Percentiles rank a stretch among this genome's conserved stretches.
Conservation (phyloP, 2,329 filamentous ascomycete genomes). For the Curvularia spicifera region DNA sequence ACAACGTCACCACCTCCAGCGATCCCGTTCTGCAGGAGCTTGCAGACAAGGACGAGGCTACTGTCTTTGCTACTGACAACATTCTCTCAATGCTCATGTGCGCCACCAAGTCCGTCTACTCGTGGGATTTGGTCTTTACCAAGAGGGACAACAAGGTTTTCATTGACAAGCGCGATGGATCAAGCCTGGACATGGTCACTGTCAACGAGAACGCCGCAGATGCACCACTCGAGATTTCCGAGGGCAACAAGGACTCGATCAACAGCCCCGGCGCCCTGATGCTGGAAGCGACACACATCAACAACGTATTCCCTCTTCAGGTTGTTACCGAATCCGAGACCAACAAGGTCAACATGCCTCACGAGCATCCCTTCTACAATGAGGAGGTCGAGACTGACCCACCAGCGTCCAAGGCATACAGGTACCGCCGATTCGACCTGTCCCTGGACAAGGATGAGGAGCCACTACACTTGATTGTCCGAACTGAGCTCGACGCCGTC, state of each 20-base stretch:
- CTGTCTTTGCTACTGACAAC: slow-evolving; percentile 95
- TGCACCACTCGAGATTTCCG: slow-evolving; percentile 86
- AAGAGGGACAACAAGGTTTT: slow-evolving; percentile 96
- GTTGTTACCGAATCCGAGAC: slow-evolving; percentile 83
- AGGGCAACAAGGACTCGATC: slow-evolving; percentile 91
- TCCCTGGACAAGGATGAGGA: slow-evolving; percentile 90
- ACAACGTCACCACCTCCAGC: slow-evolving; percentile 96
- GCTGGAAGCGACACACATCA: slow-evolving; percentile 98
- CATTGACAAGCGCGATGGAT: slow-evolving; percentile 97
- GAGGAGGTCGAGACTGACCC: slow-evolving; percentile 90
- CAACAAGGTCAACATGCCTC: slow-evolving; percentile 79
- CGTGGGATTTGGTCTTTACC: slow-evolving; percentile 95
- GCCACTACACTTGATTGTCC: slow-evolving; percentile 88
- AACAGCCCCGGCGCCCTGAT: slow-evolving; percentile 94
- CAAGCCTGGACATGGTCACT: slow-evolving; percentile 93
- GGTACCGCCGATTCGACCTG: slow-evolving; percentile 96
- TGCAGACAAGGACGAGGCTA: slow-evolving; percentile 92
- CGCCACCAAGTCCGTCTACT: slow-evolving; percentile 92
- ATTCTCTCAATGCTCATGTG: slow-evolving; percentile 99
- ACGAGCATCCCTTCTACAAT: slow-evolving; percentile 98
- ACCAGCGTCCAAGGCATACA: slow-evolving; percentile 95
- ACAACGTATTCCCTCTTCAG: slow-evolving; percentile 99
- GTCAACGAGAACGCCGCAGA: slow-evolving; percentile 99
- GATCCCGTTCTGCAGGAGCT: slow-evolving; percentile 97
- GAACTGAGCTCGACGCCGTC: slow-evolving; percentile 93